Percentiles rank a stretch among this genome's conserved stretches.
These are phyloP conservation scores for Irpex sp. DNA, from an alignment of 1,284 basidiomycete genomes.

Conservation along the genomic window DNA sequence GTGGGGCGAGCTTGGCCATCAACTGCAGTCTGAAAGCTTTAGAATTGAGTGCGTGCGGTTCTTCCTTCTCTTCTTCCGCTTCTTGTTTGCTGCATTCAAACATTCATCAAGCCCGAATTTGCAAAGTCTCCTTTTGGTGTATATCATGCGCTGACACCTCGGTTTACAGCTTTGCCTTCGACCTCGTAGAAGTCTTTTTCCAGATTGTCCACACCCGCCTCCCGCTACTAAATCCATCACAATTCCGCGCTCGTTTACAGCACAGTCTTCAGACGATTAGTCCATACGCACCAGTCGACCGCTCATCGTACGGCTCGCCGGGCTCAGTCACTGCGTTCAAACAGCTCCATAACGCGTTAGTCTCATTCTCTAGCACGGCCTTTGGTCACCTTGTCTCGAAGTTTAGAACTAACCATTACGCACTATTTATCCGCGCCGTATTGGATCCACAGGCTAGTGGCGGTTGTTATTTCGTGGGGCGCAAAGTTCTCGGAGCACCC, in stretches of 20 bases:
- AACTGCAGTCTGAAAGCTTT: slow-evolving; percentile 66
- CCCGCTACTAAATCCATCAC: slow-evolving; percentile 74
- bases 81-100: not conserved
- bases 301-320: slow-evolving; percentile 17
- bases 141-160: slow-evolving; percentile 14
- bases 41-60: slow-evolving; percentile 65
- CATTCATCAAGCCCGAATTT: not conserved
- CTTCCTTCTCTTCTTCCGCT: slow-evolving; percentile 10
- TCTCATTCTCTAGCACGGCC: not conserved
- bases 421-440: not conserved
- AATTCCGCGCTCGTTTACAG: slow-evolving; percentile 68
- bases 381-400: not conserved
- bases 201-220: slow-evolving; percentile 84
- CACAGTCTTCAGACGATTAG: slow-evolving; percentile 38
- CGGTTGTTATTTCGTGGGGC: slow-evolving; percentile 89
- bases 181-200: slow-evolving; percentile 87
- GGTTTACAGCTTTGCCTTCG: slow-evolving; percentile 71
- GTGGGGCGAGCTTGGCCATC: slow-evolving; percentile 70
- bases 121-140: not conserved
- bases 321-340: slow-evolving; percentile 3
- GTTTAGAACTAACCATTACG: not conserved
- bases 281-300: slow-evolving; percentile 15
- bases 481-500: slow-evolving; percentile 90
- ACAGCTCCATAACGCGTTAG: slow-evolving; percentile 18
- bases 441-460: slow-evolving; percentile 47